Evolutionary conservation across 2,329 filamentous ascomycete genomes (phyloP).

Genomic region (Cryphonectria carpinicola): DNA sequence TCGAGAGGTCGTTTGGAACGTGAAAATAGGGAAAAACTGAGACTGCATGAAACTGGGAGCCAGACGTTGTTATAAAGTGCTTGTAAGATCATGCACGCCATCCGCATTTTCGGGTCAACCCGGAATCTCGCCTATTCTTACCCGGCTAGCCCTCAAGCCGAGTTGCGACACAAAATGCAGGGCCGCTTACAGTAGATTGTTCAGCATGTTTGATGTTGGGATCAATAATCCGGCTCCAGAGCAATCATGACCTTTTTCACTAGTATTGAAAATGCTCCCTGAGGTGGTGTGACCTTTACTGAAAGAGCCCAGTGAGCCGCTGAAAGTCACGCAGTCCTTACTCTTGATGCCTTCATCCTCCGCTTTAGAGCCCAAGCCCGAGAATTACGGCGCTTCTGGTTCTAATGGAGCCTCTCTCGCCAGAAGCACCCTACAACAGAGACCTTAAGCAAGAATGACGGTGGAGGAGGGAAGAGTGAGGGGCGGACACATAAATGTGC

Average conservation of each 20-base stretch:
- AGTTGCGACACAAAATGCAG: not conserved
- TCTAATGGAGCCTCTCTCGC: not conserved
- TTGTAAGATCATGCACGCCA: not conserved
- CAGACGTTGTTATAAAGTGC: conserved; percentile 5
- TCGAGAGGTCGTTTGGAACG: not conserved
- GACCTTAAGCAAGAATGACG: not conserved
- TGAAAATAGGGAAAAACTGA: not conserved
- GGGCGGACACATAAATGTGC: too few relatives aligned
- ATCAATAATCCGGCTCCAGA: not conserved
- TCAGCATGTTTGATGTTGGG: not conserved
- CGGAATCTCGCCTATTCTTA: not conserved
- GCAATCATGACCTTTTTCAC: not conserved
- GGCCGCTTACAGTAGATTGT: not conserved
- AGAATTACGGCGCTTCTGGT: not conserved
- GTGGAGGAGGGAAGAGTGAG: too few relatives aligned
- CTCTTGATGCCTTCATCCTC: not conserved
- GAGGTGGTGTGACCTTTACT: not conserved
- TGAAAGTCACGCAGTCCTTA: not conserved
- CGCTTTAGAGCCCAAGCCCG: too few relatives aligned
- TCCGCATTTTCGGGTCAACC: conserved; percentile 5
- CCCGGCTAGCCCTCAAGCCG: not conserved
- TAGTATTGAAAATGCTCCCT: not conserved
- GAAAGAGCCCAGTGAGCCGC: not conserved
- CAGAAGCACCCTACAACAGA: too few relatives aligned
- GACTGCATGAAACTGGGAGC: not conserved